A percentile compares a stretch with the other conserved stretches of the same genome.
These are phyloP conservation scores for Allantophomopsis cytisporea DNA, from an alignment of 2,329 filamentous ascomycete genomes.

Conservation along the genomic window DNA sequence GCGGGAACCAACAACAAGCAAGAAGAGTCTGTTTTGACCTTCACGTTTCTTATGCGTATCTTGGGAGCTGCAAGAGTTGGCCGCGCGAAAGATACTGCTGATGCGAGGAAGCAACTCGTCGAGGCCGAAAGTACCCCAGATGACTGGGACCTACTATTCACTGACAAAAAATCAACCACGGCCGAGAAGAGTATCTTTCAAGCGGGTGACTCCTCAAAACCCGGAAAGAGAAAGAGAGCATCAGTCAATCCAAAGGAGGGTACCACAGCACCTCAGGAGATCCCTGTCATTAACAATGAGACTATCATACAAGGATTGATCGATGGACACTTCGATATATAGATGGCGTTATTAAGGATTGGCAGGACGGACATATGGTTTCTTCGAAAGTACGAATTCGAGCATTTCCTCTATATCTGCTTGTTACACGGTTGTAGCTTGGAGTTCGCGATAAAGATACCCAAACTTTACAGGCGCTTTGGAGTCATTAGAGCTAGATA, in stretches of 20 bases:
- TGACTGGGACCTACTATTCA: constrained; percentile 65
- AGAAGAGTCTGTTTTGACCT: constrained; percentile 54
- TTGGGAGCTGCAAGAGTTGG: constrained; percentile 58
- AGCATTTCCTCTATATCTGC: constrained; percentile 10
- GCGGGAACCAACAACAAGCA: constrained; percentile 42
- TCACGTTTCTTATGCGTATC: constrained; percentile 68
- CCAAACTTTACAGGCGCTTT: too few relatives aligned
- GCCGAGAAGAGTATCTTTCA: constrained; percentile 21
- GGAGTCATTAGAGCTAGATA: too few relatives aligned
- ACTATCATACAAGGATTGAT: constrained; percentile 89
- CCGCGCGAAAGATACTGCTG: constrained; percentile 48
- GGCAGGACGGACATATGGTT: too few relatives aligned
- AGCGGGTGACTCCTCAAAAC: constrained; percentile 5
- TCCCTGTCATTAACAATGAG: constrained; percentile 68
- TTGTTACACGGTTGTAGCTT: constrained; percentile 17
- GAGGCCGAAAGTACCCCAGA: constrained; percentile 33
- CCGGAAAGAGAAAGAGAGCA: constrained; percentile 27
- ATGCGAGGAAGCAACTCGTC: constrained; percentile 46
- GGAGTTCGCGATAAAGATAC: too few relatives aligned
- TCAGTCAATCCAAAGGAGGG: constrained; percentile 17
- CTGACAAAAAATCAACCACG: constrained; percentile 44
- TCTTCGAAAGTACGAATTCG: too few relatives aligned
- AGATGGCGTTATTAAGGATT: too few relatives aligned
- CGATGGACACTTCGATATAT: constrained; percentile 47
- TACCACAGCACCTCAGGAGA: constrained; percentile 28